Conservation (phyloP, 768 basidiomycete genomes). For the Serendipita sp. region DNA sequence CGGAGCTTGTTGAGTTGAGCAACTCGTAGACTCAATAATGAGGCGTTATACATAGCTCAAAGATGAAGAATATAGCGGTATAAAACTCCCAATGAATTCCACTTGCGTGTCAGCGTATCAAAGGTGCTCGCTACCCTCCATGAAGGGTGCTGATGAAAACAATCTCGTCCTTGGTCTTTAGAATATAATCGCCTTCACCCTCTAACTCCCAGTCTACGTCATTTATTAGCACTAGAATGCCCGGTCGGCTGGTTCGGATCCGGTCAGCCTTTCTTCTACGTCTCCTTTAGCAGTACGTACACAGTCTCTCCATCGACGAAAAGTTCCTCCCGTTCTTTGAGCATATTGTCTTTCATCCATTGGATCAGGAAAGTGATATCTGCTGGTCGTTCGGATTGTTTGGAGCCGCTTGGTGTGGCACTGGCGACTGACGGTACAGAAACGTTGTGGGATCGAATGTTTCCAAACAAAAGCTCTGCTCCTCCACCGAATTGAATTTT, state of each 20-base stretch:
- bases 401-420: conserved; percentile 19
- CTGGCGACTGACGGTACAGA: conserved; percentile 29
- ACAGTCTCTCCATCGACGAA: conserved; percentile 80
- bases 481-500: conserved; percentile 74
- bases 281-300: conserved; percentile 26
- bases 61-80: no score
- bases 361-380: conserved; percentile 66
- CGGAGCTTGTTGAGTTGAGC: no score
- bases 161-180: conserved; percentile 71
- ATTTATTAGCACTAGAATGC: conserved; percentile 92
- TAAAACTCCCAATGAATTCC: no score
- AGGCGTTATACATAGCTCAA: no score
- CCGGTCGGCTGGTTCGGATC: conserved; percentile 58
- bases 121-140: conserved; percentile 41
- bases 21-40: no score
- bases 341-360: conserved; percentile 57
- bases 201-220: conserved; percentile 97
- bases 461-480: conserved; percentile 70
- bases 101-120: no score
- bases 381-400: conserved; percentile 21
- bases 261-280: background rate
- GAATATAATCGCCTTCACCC: conserved; percentile 72
- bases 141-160: conserved; percentile 96
- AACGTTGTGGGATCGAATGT: conserved; percentile 44
- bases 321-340: conserved; percentile 75